Evolutionary conservation across 2,329 filamentous ascomycete species (phyloP), one percentile per base, ranked within the genome.

Genomic region (Diaporthe batatas): DNA sequence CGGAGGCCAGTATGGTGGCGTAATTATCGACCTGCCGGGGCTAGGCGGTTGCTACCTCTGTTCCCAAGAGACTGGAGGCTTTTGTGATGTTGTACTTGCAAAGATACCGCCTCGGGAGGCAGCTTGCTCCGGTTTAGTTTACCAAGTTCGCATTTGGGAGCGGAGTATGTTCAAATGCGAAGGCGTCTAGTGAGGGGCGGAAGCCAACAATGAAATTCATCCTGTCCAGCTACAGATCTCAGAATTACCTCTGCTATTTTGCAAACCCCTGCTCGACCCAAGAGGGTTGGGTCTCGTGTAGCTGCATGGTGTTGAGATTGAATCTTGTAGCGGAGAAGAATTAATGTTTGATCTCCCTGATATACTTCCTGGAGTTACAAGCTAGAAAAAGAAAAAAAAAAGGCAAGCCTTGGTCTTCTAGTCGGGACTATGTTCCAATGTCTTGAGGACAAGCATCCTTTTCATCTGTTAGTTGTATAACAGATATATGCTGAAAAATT

Each of bases 1-100:
- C 73, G 12, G 77, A 79, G 49, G 76, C 76, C 47, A 73, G 69
- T 7, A 74, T 77, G 16, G 36, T 74, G 34, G 72, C 25, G 6
- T 72, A 18, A 36, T 32, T 23, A 54, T n/a, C 23, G 42, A 53
- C 16, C 36, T 25, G 32, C 7, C 39, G 39, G 39, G 39, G 39
- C 39, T 6, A 42, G 11, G 23, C 14, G 29, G 29, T 12, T 10
- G 1, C 12, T 29, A 53, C 21, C 6, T 36, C 47, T 67, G 39
- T 25, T 7, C 3, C 12, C 14, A 47, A 25, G 32, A 25, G 21
- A 39, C 14, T 36, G 44, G 29, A 51, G 29, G 62, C 21, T 39
- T 7, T 25, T 8, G 39, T 34, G 8, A 62, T 64, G 16, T 39
- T 67, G 47, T 39, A n/a, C n/a, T n/a, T n/a, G 47, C 62, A 47